Percentiles rank a stretch among this genome's conserved stretches.
These are phyloP conservation scores for Symbiotaphrina buchneri DNA, from an alignment of 495 filamentous ascomycete genomes.

Conservation along the genomic window DNA sequence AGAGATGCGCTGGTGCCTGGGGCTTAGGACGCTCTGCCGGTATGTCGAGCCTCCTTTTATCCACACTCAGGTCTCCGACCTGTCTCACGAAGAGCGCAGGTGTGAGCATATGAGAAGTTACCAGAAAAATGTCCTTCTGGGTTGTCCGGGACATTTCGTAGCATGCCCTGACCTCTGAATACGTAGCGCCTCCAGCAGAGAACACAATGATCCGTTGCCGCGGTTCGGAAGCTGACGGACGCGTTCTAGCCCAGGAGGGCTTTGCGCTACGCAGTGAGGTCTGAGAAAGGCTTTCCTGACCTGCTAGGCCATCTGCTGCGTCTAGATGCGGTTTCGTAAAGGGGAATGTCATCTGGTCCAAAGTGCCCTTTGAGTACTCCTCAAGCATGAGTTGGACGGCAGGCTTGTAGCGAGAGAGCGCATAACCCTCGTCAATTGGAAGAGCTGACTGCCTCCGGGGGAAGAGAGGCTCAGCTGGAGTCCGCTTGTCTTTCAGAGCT, in stretches of 20 bases:
- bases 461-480: slow-evolving; percentile 41
- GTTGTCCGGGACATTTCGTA: slow-evolving; percentile 59
- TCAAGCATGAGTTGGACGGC: slow-evolving; percentile 31
- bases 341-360: slow-evolving; percentile 44
- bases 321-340: slow-evolving; percentile 59
- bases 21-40: slow-evolving; percentile 63
- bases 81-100: slow-evolving; percentile 64
- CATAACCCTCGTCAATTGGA: slow-evolving; percentile 25
- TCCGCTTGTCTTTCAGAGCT: slow-evolving; percentile 51
- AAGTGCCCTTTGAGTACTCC: slow-evolving; percentile 33
- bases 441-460: slow-evolving; percentile 27
- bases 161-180: slow-evolving; percentile 68
- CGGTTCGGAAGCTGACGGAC: slow-evolving; percentile 51
- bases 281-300: slow-evolving; percentile 33
- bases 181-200: slow-evolving; percentile 89
- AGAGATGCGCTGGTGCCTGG: slow-evolving; percentile 65
- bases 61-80: slow-evolving; percentile 51
- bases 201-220: slow-evolving; percentile 85
- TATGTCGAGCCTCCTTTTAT: slow-evolving; percentile 51
- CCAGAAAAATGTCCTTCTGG: slow-evolving; percentile 67
- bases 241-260: slow-evolving; percentile 81
- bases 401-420: slow-evolving; percentile 34
- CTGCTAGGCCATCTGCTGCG: slow-evolving; percentile 25
- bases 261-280: slow-evolving; percentile 72
- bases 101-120: slow-evolving; percentile 77